phyloP scores from a whole-genome alignment of 345 rosid genomes.

The Camelina sativa region DNA sequence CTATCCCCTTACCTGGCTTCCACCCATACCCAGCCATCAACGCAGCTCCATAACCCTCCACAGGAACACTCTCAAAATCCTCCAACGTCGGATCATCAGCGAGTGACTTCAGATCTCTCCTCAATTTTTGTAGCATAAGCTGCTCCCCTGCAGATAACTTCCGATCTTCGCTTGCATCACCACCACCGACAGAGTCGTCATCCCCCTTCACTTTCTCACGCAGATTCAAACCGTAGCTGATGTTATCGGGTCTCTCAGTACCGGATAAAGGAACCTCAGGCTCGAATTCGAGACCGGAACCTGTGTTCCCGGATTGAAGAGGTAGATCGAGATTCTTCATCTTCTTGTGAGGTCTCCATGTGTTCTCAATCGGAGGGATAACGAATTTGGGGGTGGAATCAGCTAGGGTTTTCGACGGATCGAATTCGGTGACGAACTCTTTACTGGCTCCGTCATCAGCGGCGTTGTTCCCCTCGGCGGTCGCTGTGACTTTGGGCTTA shows the following conservation, averaged over 20 bases:
- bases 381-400: slow-evolving; percentile 41
- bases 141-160: slow-evolving; percentile 45
- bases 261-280: slow-evolving; percentile 44
- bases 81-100: slow-evolving; percentile 72
- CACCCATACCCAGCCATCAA: slow-evolving; percentile 87
- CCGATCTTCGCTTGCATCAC: slow-evolving; percentile 8
- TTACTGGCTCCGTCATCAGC: slow-evolving; percentile 34
- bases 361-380: slow-evolving; percentile 63
- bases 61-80: slow-evolving; percentile 72
- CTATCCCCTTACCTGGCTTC: slow-evolving; percentile 82
- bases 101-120: slow-evolving; percentile 54
- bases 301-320: slow-evolving; percentile 40
- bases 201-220: slow-evolving; percentile 42
- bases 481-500: slow-evolving; percentile 42
- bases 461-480: slow-evolving; percentile 29
- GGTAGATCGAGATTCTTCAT: slow-evolving; percentile 71
- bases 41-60: slow-evolving; percentile 75
- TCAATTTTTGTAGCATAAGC: slow-evolving; percentile 54
- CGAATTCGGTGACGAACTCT: slow-evolving; percentile 64
- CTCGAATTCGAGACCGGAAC: slow-evolving; percentile 57
- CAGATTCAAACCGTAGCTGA: slow-evolving; percentile 68
- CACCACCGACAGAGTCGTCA: background rate
- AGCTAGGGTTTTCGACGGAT: slow-evolving; percentile 54
- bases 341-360: slow-evolving; percentile 62
- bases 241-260: slow-evolving; percentile 28